These are phyloP conservation scores for Persicaria maculosa DNA, from an alignment of 148 eudicot species.

Conservation along the genomic window DNA sequence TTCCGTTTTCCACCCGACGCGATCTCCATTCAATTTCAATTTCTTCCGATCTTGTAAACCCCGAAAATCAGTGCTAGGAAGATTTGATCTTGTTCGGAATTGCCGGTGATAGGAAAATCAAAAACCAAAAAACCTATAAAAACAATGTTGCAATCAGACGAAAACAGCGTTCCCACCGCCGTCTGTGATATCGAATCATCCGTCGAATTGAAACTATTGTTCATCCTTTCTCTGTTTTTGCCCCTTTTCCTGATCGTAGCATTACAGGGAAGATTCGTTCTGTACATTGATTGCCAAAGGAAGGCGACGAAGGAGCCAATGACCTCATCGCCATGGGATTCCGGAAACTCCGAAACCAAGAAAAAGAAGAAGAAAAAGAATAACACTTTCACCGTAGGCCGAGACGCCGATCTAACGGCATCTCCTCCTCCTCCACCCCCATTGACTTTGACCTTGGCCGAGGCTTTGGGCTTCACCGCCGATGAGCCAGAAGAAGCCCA, in stretches of 20 bases:
- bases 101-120: background rate
- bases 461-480: background rate
- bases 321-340: background rate
- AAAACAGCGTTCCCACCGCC: background rate
- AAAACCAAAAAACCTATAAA: background rate
- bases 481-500: background rate
- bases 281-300: background rate
- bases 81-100: constrained; percentile 4
- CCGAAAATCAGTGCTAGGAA: background rate
- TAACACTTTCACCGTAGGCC: too few relatives aligned
- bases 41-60: background rate
- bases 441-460: background rate
- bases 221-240: background rate
- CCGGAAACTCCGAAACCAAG: background rate
- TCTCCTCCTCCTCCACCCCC: background rate
- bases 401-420: too few relatives aligned
- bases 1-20: background rate
- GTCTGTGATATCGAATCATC: background rate
- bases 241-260: background rate
- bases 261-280: background rate
- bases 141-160: background rate
- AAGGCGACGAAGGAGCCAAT: background rate
- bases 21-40: constrained; percentile 4
- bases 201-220: background rate
- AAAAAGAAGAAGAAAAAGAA: background rate